These are phyloP conservation scores for Salvia sclarea DNA, from an alignment of 305 asterid species.

Conservation along the genomic window DNA sequence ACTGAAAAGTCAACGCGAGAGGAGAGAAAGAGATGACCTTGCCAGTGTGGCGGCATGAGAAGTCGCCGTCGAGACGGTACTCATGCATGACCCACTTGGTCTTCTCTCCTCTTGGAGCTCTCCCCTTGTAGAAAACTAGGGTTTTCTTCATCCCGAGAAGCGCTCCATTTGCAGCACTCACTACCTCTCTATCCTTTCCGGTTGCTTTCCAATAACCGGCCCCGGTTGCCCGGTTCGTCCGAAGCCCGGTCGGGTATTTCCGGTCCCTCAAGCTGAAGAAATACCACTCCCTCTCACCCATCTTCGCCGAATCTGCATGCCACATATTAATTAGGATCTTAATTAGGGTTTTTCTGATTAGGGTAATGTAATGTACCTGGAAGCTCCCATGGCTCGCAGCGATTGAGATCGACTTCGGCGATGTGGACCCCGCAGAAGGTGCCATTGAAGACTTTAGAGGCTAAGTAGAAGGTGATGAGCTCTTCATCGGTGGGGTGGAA, in stretches of 20 bases:
- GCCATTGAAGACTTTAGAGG: slow-evolving; percentile 66
- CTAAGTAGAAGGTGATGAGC: slow-evolving; percentile 68
- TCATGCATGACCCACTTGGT: slow-evolving; percentile 98
- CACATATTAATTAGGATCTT: too few relatives aligned
- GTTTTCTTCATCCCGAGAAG: slow-evolving; percentile 84
- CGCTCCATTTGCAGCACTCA: slow-evolving; percentile 39
- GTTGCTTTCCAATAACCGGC: slow-evolving; percentile 92
- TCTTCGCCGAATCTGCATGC: slow-evolving; percentile 54
- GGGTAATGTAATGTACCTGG: slow-evolving; percentile 43
- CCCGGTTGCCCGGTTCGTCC: slow-evolving; percentile 79
- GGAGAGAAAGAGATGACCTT: too few relatives aligned
- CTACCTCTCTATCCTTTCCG: slow-evolving; percentile 68
- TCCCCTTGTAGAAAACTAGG: slow-evolving; percentile 80
- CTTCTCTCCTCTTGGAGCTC: slow-evolving; percentile 82
- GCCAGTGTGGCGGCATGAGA: slow-evolving; percentile 64
- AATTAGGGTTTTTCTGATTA: background rate
- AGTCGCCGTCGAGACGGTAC: slow-evolving; percentile 73
- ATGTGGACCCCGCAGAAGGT: slow-evolving; percentile 48
- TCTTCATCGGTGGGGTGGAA: slow-evolving; percentile 86
- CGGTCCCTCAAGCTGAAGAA: slow-evolving; percentile 77
- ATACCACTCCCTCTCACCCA: slow-evolving; percentile 90
- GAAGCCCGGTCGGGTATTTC: slow-evolving; percentile 73
- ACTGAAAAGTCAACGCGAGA: too few relatives aligned
- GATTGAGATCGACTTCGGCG: slow-evolving; percentile 79
- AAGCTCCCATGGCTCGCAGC: slow-evolving; percentile 90